Percentiles rank a stretch among this genome's conserved stretches.
Conservation (phyloP, 768 basidiomycete species). For the Amanita inopinata region DNA sequence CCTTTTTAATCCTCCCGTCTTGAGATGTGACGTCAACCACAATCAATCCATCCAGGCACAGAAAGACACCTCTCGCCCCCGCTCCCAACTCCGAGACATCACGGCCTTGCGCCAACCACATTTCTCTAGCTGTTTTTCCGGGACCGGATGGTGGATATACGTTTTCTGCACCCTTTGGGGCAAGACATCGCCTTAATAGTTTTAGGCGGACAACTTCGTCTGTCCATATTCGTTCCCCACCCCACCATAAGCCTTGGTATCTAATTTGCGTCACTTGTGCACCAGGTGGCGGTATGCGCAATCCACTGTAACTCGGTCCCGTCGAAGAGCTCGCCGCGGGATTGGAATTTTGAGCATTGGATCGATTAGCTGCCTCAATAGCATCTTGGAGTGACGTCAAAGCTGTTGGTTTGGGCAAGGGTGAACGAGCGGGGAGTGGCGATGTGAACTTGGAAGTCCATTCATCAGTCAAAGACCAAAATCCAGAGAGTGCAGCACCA, state of each 20-base stretch:
- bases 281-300: conserved; percentile 2
- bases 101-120: conserved; percentile 15
- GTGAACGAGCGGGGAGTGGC: conserved; percentile 16
- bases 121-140: conserved; percentile 23
- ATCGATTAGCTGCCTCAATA: conserved; percentile 35
- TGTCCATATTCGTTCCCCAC: conserved; percentile 79
- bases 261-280: conserved; percentile 33
- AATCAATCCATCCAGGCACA: conserved; percentile 59
- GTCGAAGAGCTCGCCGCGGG: neutral
- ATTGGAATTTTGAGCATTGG: conserved; percentile 23
- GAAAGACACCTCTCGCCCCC: conserved; percentile 55
- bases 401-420: conserved; percentile 7
- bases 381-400: conserved; percentile 30
- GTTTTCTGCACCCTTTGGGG: conserved; percentile 50
- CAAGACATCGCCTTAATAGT: conserved; percentile 53
- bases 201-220: conserved; percentile 80
- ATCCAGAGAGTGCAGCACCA: conserved; percentile 48
- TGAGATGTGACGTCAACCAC: conserved; percentile 42
- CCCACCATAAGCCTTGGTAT: conserved; percentile 86
- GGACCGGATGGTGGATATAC: conserved; percentile 59
- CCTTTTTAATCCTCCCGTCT: conserved; percentile 36
- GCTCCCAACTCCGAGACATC: conserved; percentile 37
- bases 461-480: conserved; percentile 67
- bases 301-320: neutral
- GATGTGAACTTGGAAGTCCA: conserved; percentile 41